These are phyloP conservation scores for Codiaeum variegatum DNA, from an alignment of 441 rosid genomes.

Conservation along the genomic window DNA sequence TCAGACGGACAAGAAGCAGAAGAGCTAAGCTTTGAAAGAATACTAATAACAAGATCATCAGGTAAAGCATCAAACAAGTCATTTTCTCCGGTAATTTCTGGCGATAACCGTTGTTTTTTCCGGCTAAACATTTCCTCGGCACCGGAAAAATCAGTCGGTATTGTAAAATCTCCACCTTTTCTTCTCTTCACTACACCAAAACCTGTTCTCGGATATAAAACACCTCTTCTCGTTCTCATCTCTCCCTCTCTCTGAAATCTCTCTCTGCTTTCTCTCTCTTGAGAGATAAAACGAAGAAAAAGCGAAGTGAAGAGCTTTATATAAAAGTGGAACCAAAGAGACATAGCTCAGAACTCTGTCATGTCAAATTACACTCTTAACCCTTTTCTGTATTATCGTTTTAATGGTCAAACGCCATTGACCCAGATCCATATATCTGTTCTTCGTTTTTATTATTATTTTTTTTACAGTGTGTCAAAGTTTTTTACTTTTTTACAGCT, in stretches of 20 bases:
- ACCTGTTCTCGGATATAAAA: conserved; percentile 38
- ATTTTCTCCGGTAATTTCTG: conserved; percentile 18
- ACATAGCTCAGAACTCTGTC: background rate
- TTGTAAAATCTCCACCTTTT: conserved; percentile 5
- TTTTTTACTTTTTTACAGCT: too few species aligned
- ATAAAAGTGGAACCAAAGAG: conserved; percentile 24
- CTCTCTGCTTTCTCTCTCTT: conserved; percentile 2
- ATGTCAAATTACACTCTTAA: conserved; percentile 27
- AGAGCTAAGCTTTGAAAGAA: conserved; percentile 62
- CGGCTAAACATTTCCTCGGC: conserved; percentile 19
- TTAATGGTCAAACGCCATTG: conserved; percentile 43
- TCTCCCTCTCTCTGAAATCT: conserved; percentile 7
- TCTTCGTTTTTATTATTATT: conserved; percentile 17
- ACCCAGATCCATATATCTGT: conserved; percentile 43
- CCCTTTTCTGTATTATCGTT: conserved; percentile 32
- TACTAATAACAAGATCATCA: conserved; percentile 70
- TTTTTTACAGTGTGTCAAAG: conserved; percentile 1
- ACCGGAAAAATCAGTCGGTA: background rate
- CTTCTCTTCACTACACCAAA: conserved; percentile 30
- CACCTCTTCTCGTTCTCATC: conserved; percentile 58
- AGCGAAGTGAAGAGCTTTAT: conserved; percentile 32
- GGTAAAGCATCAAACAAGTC: conserved; percentile 69
- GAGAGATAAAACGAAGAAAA: conserved; percentile 19
- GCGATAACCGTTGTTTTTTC: conserved; percentile 35
- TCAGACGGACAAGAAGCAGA: conserved; percentile 62